Conservation (phyloP, 1,284 basidiomycete genomes). For the Rhodotorula mucilaginosa region DNA sequence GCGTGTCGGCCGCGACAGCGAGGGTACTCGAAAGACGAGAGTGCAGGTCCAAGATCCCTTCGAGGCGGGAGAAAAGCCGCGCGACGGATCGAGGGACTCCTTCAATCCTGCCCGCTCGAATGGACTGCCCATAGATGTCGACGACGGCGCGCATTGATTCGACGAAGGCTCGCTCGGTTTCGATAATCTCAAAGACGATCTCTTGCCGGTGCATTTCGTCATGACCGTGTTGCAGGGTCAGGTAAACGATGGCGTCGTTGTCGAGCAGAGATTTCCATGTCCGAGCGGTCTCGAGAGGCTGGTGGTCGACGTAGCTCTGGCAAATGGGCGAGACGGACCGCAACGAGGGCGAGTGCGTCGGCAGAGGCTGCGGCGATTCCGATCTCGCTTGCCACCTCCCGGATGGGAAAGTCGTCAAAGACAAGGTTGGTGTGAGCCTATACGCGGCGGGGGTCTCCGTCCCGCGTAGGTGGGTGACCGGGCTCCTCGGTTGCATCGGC, state of each 20-base stretch:
- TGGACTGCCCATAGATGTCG: conserved; percentile 67
- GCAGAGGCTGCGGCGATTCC: conserved; percentile 3
- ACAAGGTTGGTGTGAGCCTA: background rate
- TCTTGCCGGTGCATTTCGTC: conserved; percentile 64
- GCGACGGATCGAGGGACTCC: conserved; percentile 68
- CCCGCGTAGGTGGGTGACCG: no score
- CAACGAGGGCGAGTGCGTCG: background rate
- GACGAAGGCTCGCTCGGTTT: conserved; percentile 68
- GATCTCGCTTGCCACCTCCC: background rate
- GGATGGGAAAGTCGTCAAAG: background rate
- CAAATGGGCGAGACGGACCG: background rate
- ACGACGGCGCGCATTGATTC: conserved; percentile 63
- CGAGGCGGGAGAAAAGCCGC: conserved; percentile 75
- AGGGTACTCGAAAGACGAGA: conserved; percentile 60
- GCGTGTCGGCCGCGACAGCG: conserved; percentile 52
- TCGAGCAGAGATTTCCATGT: conserved; percentile 43
- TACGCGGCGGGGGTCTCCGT: background rate
- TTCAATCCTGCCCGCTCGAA: conserved; percentile 71
- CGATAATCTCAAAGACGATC: conserved; percentile 64
- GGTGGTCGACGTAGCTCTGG: background rate
- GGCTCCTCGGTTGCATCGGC: no score
- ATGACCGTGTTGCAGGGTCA: conserved; percentile 51
- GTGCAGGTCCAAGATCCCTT: conserved; percentile 72
- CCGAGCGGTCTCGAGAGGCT: conserved; percentile 12
- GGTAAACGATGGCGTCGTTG: conserved; percentile 41